These are phyloP conservation scores for Coemansia asiatica DNA, from an alignment of 192 early-diverging fungal species.

Conservation along the genomic window DNA sequence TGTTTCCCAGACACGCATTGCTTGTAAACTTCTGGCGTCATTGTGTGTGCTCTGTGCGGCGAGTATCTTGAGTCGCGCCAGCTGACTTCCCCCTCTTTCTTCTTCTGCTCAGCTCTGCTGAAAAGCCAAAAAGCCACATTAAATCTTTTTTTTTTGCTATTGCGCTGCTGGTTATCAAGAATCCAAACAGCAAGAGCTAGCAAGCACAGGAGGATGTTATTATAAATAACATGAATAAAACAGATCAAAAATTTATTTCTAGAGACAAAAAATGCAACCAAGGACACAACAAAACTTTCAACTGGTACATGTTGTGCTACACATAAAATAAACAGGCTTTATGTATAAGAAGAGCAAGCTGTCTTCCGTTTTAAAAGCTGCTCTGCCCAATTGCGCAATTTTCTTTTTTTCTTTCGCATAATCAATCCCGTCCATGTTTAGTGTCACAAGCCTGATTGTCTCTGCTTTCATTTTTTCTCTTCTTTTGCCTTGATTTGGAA, in stretches of 20 bases:
- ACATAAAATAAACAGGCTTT: too few relatives aligned
- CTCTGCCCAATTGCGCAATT: background rate
- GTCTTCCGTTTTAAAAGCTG: background rate
- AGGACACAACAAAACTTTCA: too few relatives aligned
- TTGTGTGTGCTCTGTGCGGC: background rate
- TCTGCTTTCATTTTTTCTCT: background rate
- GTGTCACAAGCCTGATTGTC: slow-evolving; percentile 1
- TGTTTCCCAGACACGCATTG: background rate
- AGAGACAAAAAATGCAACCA: too few relatives aligned
- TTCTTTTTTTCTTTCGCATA: background rate
- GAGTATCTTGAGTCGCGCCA: background rate
- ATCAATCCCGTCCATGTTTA: background rate
- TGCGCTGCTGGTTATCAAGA: background rate
- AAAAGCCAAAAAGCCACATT: background rate
- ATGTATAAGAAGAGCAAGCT: background rate
- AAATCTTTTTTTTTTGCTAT: background rate
- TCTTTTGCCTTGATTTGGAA: slow-evolving; percentile 2
- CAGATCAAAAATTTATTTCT: too few relatives aligned
- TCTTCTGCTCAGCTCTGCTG: background rate
- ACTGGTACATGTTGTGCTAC: too few relatives aligned
- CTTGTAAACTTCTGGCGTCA: background rate
- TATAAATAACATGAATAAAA: too few relatives aligned
- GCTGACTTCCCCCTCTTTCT: background rate
- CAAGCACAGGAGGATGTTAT: too few relatives aligned
- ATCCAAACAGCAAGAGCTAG: too few relatives aligned